These are phyloP conservation scores for Peribolospora baueri DNA, from an alignment of 768 basidiomycete species.

Conservation along the genomic window DNA sequence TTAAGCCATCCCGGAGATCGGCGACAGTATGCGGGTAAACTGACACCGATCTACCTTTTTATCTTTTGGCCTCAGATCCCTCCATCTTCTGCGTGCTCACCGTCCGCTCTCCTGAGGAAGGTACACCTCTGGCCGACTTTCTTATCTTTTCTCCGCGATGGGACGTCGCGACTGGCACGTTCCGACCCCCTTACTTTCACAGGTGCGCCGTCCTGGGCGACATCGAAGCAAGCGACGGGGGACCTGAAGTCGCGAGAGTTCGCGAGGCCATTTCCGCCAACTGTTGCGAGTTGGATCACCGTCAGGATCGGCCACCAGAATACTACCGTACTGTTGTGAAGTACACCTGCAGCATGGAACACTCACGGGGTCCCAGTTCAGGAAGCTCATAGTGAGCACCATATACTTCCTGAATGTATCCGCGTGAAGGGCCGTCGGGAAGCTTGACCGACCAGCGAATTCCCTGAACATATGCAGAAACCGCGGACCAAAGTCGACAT, in stretches of 20 bases:
- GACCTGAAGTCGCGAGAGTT: constrained; percentile 39
- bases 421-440: constrained; percentile 28
- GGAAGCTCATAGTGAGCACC: constrained; percentile 39
- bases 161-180: constrained; percentile 36
- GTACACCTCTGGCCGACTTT: constrained; percentile 38
- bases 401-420: constrained; percentile 24
- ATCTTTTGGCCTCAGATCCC: too few species aligned
- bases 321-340: too few species aligned
- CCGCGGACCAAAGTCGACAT: too few species aligned
- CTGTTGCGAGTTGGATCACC: too few species aligned
- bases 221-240: constrained; percentile 40
- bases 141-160: constrained; percentile 40
- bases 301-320: too few species aligned
- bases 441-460: constrained; percentile 36
- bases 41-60: not conserved
- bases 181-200: constrained; percentile 29
- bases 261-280: constrained; percentile 43
- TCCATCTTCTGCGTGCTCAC: constrained; percentile 36
- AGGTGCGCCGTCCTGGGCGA: constrained; percentile 28
- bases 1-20: constrained; percentile 21
- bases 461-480: constrained; percentile 16
- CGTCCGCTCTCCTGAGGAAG: constrained; percentile 35
- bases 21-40: not conserved
- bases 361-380: constrained; percentile 31
- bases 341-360: too few species aligned